Base-by-base conservation (phyloP, 495 filamentous ascomycete species). In the Podospora pseudocomata region DNA sequence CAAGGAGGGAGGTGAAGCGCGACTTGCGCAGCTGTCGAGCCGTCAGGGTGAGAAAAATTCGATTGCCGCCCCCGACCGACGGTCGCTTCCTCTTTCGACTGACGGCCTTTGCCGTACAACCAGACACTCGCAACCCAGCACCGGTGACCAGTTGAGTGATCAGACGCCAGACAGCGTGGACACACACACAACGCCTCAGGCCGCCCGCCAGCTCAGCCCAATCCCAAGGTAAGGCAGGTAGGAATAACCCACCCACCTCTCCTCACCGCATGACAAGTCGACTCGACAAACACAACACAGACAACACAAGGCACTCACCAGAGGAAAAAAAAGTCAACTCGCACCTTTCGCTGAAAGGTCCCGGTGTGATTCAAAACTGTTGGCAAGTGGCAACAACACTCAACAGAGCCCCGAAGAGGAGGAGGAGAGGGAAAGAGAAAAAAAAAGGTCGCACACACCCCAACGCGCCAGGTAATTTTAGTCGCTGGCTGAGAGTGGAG, bases 401-500 rank as follows among this genome's bases (percentile, higher is more conserved):
- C 39, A 16, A 49, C 57, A 71, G 68, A 71, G 72, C 69, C 66
- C 65, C 55, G 54, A 62, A 20, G 60, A 68, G 57, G 65, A 68
- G 56, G 63, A 60, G 27, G 60, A 66, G 65, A 65, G 65, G 54
- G 63, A 68, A 60, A 32, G 66, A 65, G 39, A 73, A 71, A 69
- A 70, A 70, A 69, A 67, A 69, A 56, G 63, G 64, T 53, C 68
- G 66, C 68, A 73, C 71, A 63, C 69, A 74, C 61, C 71, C 59
- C 64, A 55, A 72, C 68, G 70, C 70, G 74, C 72, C 64, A 66
- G 65, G 64, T 69, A 68, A 67, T 69, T 73, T 71, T 71, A 68
- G 73, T 75, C 69, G 69, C 71, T 58, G 71, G 68, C 64, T 68
- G 64, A 71, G 73, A 69, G 71, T 68, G 71, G 74, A 73, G 71